Evolutionary conservation across 2,329 filamentous ascomycete genomes (phyloP).

Genomic region (Trichoderma lentiforme): DNA sequence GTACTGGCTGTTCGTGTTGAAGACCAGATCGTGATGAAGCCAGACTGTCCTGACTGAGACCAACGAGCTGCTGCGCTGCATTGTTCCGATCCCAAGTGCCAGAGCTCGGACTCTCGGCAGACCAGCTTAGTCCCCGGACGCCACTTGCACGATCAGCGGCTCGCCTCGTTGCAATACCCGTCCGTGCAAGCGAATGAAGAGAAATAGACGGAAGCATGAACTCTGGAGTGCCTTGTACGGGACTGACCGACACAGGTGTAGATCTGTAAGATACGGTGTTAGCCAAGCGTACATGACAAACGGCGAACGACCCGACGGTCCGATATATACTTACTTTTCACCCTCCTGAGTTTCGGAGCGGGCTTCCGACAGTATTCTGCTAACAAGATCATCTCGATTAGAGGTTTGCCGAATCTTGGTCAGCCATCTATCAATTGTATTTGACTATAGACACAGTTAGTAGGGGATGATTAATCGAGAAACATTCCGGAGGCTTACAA

Average conservation of each 20-base stretch:
- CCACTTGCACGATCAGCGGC: conserved; percentile 18
- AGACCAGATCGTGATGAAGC: conserved; percentile 31
- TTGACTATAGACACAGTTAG: conserved; percentile 28
- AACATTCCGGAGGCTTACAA: conserved; percentile 30
- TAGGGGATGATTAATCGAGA: neutral
- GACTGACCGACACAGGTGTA: conserved; percentile 16
- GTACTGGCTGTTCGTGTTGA: conserved; percentile 38
- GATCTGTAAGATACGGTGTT: conserved; percentile 15
- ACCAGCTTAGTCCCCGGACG: conserved; percentile 22
- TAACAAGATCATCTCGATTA: conserved; percentile 23
- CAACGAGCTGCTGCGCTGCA: conserved; percentile 28
- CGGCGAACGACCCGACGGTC: neutral
- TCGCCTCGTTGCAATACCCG: conserved; percentile 18
- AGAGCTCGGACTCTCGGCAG: conserved; percentile 24
- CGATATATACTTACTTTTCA: conserved; percentile 19
- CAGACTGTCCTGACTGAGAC: conserved; percentile 23
- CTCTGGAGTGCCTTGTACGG: conserved; percentile 21
- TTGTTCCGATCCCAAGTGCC: conserved; percentile 27
- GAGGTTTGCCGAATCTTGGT: conserved; percentile 35
- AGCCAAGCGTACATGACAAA: neutral
- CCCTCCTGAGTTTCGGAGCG: conserved; percentile 23
- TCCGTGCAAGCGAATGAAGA: conserved; percentile 24
- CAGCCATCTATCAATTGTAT: conserved; percentile 39
- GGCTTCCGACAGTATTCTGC: conserved; percentile 24
- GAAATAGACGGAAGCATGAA: conserved; percentile 25